Evolutionary conservation across 2,329 filamentous ascomycete genomes (phyloP).

Genomic region (Scopulariopsis brevicaulis): DNA sequence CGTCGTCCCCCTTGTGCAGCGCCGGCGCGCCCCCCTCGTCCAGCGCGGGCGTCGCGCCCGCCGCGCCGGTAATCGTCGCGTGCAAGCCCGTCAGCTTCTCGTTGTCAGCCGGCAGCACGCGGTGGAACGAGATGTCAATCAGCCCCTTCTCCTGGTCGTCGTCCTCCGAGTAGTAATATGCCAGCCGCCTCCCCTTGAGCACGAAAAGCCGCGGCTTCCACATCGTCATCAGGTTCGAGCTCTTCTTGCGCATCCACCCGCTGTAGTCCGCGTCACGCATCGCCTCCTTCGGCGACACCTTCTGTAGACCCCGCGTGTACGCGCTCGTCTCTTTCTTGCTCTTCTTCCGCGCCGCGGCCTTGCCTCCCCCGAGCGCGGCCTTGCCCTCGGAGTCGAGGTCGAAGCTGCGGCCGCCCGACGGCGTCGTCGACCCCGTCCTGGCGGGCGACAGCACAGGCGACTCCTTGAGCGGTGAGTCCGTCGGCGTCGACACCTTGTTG

Average conservation of each 20-base stretch:
- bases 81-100: slow-evolving; percentile 85
- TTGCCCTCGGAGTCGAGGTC: slow-evolving; percentile 62
- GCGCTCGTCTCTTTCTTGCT: slow-evolving; percentile 92
- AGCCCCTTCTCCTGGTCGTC: slow-evolving; percentile 89
- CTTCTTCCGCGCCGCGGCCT: slow-evolving; percentile 42
- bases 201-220: slow-evolving; percentile 98
- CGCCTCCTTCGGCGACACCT: slow-evolving; percentile 71
- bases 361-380: slow-evolving; percentile 13
- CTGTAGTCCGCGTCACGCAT: slow-evolving; percentile 84
- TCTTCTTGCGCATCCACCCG: slow-evolving; percentile 99
- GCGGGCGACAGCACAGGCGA: slow-evolving; percentile 52
- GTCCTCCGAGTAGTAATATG: slow-evolving; percentile 92
- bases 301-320: slow-evolving; percentile 76
- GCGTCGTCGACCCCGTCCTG: slow-evolving; percentile 65
- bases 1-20: slow-evolving; percentile 43
- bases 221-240: slow-evolving; percentile 87
- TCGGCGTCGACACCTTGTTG: slow-evolving; percentile 4
- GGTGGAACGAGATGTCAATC: slow-evolving; percentile 95
- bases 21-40: slow-evolving; percentile 8
- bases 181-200: slow-evolving; percentile 77
- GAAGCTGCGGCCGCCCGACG: slow-evolving; percentile 56
- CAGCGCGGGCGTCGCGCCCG: slow-evolving; percentile 47
- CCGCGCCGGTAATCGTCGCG: slow-evolving; percentile 83
- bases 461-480: slow-evolving; percentile 37
- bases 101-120: slow-evolving; percentile 87